Evolutionary conservation across 2,329 filamentous ascomycete species (phyloP), one percentile per base, ranked within the genome.

Genomic region (Magnaporthiopsis poae): DNA sequence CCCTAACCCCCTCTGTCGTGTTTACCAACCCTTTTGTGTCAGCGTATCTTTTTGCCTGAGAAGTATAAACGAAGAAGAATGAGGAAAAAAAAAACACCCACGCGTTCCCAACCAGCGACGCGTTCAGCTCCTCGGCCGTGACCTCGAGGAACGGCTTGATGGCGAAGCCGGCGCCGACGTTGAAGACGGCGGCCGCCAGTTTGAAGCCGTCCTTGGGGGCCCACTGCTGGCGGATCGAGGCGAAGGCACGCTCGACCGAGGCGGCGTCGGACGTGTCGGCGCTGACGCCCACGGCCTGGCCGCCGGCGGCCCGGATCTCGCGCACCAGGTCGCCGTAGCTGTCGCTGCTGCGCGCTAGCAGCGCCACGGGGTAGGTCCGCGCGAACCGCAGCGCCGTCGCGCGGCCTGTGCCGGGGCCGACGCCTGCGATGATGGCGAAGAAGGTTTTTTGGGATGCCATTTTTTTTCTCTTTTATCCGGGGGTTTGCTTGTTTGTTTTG

Each of bases 401-500:
- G 33, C 73, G 73, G 65, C 73, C 71, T 62, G 86, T 92, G 68
- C 90, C 89, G 13, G 88, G 79, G n/a, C 90, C 90, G 60, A 87
- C 89, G 66, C 90, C 90, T 13, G 88, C 88, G 67, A 92, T 77
- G 68, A 92, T 79, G 64, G 88, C 86, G 75, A 88, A 90, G 72
- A 89, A 82, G 31, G 67, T 67, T 59, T 75, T 77, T 68, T 75
- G 73, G 8, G 74, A 7, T 0, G 27, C 11, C 39, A 29, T 7
- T 69, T 15, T 60, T 39, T n/a, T 29, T 35, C 5, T n/a, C 36
- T 29, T 62, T 33, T n/a, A 2, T 62, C 5, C 13, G 61, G 5
- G 9, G 25, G 36, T 5, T 12, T 39, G 12, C 13, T 33, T 46
- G 13, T 7, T 33, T 31, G 25, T 11, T 8, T 60, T 60, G 21